These are phyloP conservation scores for Jacaranda copaia DNA, from an alignment of 257 asterid species.

Conservation along the genomic window DNA sequence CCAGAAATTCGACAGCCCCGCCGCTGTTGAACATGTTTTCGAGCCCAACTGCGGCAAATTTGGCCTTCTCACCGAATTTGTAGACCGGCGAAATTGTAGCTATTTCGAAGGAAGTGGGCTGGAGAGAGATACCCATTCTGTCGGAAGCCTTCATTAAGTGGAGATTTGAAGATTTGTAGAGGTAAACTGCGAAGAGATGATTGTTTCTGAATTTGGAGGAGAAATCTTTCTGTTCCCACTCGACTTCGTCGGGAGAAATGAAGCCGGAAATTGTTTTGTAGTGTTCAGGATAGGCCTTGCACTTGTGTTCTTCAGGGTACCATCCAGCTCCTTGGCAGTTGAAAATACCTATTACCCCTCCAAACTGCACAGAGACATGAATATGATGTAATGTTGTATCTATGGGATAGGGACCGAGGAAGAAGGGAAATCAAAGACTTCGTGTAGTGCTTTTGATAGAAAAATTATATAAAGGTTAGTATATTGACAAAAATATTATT, in stretches of 20 bases:
- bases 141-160: constrained; percentile 40
- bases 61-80: constrained; percentile 3
- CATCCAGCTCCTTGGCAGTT: constrained; percentile 65
- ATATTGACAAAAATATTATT: too few relatives aligned
- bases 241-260: constrained; percentile 43
- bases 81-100: constrained; percentile 39
- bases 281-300: constrained; percentile 50
- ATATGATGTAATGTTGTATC: background rate
- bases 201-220: constrained; percentile 31
- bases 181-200: constrained; percentile 41
- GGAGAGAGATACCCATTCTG: constrained; percentile 31
- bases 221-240: constrained; percentile 48
- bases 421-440: too few relatives aligned
- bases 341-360: constrained; percentile 56
- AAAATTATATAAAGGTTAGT: too few relatives aligned
- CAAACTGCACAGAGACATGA: constrained; percentile 38
- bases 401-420: too few relatives aligned
- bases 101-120: constrained; percentile 47
- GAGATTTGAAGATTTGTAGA: constrained; percentile 38
- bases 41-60: constrained; percentile 50
- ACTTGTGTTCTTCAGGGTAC: constrained; percentile 55
- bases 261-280: constrained; percentile 45
- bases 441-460: too few relatives aligned
- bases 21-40: constrained; percentile 51
- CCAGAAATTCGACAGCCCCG: constrained; percentile 42